phyloP scores from a whole-genome alignment of 2,329 filamentous ascomycete species.

The Akanthomyces lecanii region DNA sequence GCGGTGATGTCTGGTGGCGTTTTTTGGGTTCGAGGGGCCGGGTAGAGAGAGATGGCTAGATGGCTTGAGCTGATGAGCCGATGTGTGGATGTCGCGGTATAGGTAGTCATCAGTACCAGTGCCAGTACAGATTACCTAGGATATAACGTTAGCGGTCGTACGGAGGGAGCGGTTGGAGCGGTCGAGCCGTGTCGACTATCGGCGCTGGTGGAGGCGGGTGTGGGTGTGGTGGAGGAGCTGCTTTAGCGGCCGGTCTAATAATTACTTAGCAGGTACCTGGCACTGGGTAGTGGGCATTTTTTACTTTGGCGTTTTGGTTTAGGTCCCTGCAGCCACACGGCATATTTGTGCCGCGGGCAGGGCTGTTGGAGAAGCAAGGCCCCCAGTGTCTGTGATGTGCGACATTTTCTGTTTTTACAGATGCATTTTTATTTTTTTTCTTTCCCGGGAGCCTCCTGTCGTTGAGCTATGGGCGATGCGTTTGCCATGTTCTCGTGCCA shows the following conservation, averaged over 20 bases:
- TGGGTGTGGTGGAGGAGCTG: too few species aligned
- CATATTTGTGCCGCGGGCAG: not conserved
- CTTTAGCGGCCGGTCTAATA: too few species aligned
- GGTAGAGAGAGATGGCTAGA: not conserved
- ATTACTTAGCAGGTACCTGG: too few species aligned
- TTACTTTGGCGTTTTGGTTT: not conserved
- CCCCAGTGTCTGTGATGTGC: too few species aligned
- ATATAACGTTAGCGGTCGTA: not conserved
- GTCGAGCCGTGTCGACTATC: not conserved
- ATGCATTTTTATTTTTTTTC: not conserved
- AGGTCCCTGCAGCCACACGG: not conserved
- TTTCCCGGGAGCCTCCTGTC: not conserved
- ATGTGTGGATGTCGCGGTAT: not conserved
- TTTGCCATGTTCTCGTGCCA: not conserved
- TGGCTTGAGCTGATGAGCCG: not conserved
- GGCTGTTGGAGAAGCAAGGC: not conserved
- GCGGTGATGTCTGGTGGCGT: conserved; percentile 1
- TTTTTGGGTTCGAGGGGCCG: not conserved
- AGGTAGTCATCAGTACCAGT: too few species aligned
- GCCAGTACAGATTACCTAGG: too few species aligned
- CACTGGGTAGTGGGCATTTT: too few species aligned
- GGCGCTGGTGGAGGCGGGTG: not conserved
- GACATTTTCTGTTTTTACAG: not conserved
- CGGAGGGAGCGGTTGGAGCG: not conserved
- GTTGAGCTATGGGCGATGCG: not conserved